Evolutionary conservation across 306 rosid genomes (phyloP).

Genomic region (Vicia faba): DNA sequence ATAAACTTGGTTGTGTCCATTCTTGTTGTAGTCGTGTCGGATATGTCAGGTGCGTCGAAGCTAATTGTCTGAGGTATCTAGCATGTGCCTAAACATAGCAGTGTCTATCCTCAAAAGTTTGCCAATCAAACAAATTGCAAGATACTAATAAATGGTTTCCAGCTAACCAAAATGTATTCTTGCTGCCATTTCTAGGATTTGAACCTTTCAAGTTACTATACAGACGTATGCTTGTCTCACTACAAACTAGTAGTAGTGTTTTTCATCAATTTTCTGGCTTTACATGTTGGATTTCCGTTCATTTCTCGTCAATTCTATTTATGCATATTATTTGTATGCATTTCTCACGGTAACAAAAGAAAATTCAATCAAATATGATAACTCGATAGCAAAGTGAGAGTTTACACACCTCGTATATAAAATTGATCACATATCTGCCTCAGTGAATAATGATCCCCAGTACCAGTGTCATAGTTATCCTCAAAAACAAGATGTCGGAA

Average conservation of each 20-base stretch:
- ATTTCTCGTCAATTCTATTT: neutral
- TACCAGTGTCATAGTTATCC: constrained; percentile 99
- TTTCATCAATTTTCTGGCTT: neutral
- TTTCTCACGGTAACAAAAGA: constrained; percentile 10
- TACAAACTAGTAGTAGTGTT: neutral
- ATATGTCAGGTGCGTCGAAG: too few species aligned
- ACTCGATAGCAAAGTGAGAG: constrained; percentile 24
- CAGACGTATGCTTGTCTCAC: neutral
- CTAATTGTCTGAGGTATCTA: too few species aligned
- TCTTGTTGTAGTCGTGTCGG: too few species aligned
- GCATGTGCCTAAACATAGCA: too few species aligned
- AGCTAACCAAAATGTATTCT: neutral
- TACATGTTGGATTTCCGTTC: neutral
- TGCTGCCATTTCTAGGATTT: neutral
- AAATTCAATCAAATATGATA: neutral
- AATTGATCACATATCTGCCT: constrained; percentile 96
- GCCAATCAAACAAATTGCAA: too few species aligned
- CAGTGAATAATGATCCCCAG: constrained; percentile 96
- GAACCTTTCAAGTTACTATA: neutral
- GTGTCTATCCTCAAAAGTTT: too few species aligned
- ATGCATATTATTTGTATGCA: constrained; percentile 9
- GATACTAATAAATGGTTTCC: too few species aligned
- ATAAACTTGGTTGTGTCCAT: too few species aligned
- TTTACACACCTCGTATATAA: constrained; percentile 78
- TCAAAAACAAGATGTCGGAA: constrained; percentile 92